Percentiles rank a stretch among this genome's conserved stretches.
phyloP scores from a whole-genome alignment of 164 flowering plant genomes.

The Cinnamomum chago region DNA sequence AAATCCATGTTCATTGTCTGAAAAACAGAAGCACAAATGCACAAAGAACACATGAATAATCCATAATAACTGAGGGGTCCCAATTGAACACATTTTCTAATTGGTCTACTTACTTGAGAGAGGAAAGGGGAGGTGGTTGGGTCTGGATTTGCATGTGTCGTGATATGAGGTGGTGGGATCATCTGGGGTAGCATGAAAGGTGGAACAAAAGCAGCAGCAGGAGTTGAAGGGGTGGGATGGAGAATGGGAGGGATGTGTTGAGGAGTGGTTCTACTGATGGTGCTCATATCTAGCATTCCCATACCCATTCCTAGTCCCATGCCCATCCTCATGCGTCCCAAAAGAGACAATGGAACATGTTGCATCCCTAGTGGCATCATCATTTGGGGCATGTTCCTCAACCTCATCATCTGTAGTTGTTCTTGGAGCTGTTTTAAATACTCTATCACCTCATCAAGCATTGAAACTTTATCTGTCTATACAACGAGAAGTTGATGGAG shows the following conservation, averaged over 20 bases:
- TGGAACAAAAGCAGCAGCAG: constrained; percentile 23
- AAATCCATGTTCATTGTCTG: constrained; percentile 54
- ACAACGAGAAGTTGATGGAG: not conserved
- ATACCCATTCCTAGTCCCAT: constrained; percentile 34
- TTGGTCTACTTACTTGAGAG: constrained; percentile 27
- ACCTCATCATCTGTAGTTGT: constrained; percentile 56
- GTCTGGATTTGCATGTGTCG: constrained; percentile 17
- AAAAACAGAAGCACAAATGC: constrained; percentile 7
- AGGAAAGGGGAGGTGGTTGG: constrained; percentile 21
- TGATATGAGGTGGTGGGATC: constrained; percentile 14
- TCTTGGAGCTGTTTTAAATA: constrained; percentile 67
- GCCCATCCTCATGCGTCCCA: constrained; percentile 50
- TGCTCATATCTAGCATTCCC: constrained; percentile 34
- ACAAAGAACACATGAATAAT: not conserved
- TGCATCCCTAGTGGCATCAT: constrained; percentile 55
- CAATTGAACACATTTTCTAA: not conserved
- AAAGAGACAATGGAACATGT: constrained; percentile 43
- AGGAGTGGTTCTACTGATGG: constrained; percentile 14
- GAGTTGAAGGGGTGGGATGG: constrained; percentile 13
- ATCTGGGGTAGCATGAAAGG: constrained; percentile 30
- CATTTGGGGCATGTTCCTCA: constrained; percentile 44
- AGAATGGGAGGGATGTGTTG: constrained; percentile 23
- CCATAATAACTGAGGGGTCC: not conserved
- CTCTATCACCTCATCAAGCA: constrained; percentile 66
- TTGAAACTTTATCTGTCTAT: constrained; percentile 70